These are phyloP conservation scores for Colletotrichum agaves DNA, from an alignment of 2,329 filamentous ascomycete species.

Conservation along the genomic window DNA sequence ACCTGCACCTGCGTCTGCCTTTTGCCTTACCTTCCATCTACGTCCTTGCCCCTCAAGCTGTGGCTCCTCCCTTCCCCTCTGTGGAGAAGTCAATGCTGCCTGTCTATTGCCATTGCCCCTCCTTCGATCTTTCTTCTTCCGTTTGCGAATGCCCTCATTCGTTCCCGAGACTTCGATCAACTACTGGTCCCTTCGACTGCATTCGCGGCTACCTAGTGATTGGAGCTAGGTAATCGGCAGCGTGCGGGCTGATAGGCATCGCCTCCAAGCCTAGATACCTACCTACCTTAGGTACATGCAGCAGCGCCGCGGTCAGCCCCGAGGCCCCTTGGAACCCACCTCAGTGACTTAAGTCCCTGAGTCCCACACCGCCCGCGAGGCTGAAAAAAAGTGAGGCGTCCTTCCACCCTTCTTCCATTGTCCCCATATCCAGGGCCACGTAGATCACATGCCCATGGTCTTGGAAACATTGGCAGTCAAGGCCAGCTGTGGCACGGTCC, in stretches of 20 bases:
- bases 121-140: neutral
- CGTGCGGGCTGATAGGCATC: constrained; percentile 1
- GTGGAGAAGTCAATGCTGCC: constrained; percentile 2
- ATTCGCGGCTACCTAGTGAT: neutral
- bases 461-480: neutral
- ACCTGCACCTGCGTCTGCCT: neutral
- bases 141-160: constrained; percentile 2
- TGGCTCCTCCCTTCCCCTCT: neutral
- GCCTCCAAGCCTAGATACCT: no score
- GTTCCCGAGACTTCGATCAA: constrained; percentile 9
- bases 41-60: constrained; percentile 3
- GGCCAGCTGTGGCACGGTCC: constrained; percentile 24
- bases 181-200: constrained; percentile 14
- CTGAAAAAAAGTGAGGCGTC: constrained; percentile 21
- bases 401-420: neutral
- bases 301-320: constrained; percentile 1
- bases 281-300: constrained; percentile 8
- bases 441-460: constrained; percentile 1
- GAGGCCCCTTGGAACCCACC: neutral
- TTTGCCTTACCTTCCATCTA: neutral
- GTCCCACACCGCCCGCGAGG: constrained; percentile 13
- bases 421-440: neutral
- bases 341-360: constrained; percentile 7
- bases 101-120: constrained; percentile 4
- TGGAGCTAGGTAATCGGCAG: neutral